Evolutionary conservation across 192 early-diverging fungal genomes (phyloP).

Genomic region (Chytriomyces sp.): DNA sequence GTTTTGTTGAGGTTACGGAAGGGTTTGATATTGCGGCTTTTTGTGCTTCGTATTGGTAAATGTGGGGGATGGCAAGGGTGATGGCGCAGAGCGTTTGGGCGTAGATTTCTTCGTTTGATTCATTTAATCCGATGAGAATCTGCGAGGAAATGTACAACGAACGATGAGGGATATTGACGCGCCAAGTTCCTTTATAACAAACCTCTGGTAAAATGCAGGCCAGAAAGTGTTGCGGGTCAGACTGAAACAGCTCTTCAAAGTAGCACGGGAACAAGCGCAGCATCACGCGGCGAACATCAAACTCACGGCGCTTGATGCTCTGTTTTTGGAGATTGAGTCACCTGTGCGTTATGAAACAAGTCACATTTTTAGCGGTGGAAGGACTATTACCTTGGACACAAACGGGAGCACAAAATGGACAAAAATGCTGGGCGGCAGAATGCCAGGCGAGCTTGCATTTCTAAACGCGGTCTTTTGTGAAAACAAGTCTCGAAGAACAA

Average conservation of each 20-base stretch:
- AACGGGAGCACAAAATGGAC: slow-evolving; percentile 42
- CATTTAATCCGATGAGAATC: slow-evolving; percentile 29
- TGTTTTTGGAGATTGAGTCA: neutral
- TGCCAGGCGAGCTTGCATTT: slow-evolving; percentile 7
- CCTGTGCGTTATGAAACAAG: neutral
- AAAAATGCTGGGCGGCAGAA: slow-evolving; percentile 35
- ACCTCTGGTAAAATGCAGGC: slow-evolving; percentile 28
- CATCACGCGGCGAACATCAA: slow-evolving; percentile 13
- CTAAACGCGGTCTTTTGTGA: slow-evolving; percentile 4
- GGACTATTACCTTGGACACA: slow-evolving; percentile 30
- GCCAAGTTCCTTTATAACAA: neutral
- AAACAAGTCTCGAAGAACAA: slow-evolving; percentile 41
- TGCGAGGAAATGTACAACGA: neutral
- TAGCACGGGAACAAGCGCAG: slow-evolving; percentile 22
- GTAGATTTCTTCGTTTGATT: slow-evolving; percentile 33
- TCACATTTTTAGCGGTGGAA: neutral
- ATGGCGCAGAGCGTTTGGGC: slow-evolving; percentile 11
- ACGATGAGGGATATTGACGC: neutral
- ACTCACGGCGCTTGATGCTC: slow-evolving; percentile 25
- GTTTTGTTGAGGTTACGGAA: neutral
- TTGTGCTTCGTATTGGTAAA: slow-evolving; percentile 1
- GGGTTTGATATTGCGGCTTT: neutral
- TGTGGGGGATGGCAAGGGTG: slow-evolving; percentile 13
- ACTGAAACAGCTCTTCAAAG: slow-evolving; percentile 26
- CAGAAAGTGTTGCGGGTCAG: slow-evolving; percentile 11